phyloP scores from a whole-genome alignment of 345 rosid genomes.

The Cardamine occulta region DNA sequence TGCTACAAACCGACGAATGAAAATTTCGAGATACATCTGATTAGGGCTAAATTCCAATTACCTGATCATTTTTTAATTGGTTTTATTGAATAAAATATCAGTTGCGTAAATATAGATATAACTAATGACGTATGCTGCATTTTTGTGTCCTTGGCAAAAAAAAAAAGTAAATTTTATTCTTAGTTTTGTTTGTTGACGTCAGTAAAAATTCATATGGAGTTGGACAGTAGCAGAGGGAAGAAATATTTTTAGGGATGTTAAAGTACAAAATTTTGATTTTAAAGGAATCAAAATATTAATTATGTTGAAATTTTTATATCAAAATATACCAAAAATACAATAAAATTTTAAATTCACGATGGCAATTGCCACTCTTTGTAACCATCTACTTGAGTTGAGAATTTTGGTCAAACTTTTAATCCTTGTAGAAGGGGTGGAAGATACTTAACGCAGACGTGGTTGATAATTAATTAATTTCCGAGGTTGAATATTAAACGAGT shows the following conservation, averaged over 20 bases:
- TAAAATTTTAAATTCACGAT: too few species aligned
- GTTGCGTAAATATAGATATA: background rate
- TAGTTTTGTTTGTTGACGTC: background rate
- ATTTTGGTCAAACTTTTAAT: slow-evolving; percentile 19
- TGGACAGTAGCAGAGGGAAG: too few species aligned
- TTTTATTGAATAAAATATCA: background rate
- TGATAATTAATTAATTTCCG: slow-evolving; percentile 1
- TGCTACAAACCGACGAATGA: background rate
- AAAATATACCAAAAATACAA: too few species aligned
- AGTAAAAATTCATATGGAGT: slow-evolving; percentile 3
- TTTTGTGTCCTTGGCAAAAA: background rate
- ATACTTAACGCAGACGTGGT: slow-evolving; percentile 21
- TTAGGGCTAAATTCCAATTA: too few species aligned
- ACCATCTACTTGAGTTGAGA: too few species aligned
- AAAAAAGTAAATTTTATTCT: background rate
- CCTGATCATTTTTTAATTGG: too few species aligned
- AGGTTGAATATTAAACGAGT: slow-evolving; percentile 18
- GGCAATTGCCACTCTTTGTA: too few species aligned
- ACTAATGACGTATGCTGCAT: background rate
- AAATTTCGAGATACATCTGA: too few species aligned
- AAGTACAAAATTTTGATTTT: too few species aligned
- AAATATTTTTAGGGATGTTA: too few species aligned
- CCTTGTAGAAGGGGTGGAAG: background rate
- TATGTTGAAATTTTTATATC: too few species aligned
- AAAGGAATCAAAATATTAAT: too few species aligned